Percentiles rank a stretch among this genome's conserved stretches.
Evolutionary conservation across 345 rosid species (phyloP).

Genomic region (Citrus glauca): DNA sequence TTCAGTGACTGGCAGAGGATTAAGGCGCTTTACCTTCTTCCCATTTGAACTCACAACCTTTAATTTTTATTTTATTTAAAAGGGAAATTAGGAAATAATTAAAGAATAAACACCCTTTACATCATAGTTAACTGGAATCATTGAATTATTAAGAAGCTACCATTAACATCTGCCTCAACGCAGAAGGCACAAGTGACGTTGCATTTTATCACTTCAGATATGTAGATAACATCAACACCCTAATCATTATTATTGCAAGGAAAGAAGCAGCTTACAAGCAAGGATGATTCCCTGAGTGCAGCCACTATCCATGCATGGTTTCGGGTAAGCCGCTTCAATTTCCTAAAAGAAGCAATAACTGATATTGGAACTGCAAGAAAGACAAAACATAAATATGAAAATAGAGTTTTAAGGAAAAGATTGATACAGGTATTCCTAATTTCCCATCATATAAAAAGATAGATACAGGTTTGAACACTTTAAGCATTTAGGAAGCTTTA

Average conservation of each 20-base stretch:
- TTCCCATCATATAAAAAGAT: too few species aligned
- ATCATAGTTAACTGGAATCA: background rate
- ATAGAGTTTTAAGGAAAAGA: background rate
- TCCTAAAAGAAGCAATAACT: conserved; percentile 65
- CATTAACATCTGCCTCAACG: background rate
- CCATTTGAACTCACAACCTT: conserved; percentile 76
- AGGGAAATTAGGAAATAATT: conserved; percentile 10
- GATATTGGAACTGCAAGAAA: conserved; percentile 67
- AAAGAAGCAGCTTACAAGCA: conserved; percentile 50
- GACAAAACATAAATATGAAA: background rate
- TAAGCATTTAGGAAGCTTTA: background rate
- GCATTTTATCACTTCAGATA: background rate
- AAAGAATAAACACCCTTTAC: background rate
- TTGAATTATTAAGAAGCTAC: background rate
- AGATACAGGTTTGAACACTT: background rate
- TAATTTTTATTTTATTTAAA: conserved; percentile 5
- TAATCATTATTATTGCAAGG: background rate
- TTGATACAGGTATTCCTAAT: background rate
- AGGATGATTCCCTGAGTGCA: conserved; percentile 74
- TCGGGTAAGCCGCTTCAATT: conserved; percentile 74
- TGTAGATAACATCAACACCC: background rate
- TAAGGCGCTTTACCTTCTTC: conserved; percentile 75
- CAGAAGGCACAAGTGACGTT: background rate
- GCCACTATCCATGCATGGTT: conserved; percentile 42
- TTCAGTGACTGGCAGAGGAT: conserved; percentile 55